Evolutionary conservation across 1,284 basidiomycete species (phyloP).

Genomic region (Rhodotorula sp.): DNA sequence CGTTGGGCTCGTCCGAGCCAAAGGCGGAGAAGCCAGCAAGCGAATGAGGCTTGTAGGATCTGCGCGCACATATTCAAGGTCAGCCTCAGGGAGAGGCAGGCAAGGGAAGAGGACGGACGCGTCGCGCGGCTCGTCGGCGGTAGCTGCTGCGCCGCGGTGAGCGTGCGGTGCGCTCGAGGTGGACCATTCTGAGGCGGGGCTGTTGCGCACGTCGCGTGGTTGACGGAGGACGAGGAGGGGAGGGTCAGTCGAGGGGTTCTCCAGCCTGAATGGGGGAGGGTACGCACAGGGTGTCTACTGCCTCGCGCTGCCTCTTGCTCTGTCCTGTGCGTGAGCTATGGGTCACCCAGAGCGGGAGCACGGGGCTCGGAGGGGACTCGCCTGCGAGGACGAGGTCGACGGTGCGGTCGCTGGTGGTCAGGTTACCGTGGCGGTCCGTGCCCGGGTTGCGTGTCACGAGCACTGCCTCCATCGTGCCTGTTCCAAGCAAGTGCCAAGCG

Average conservation of each 20-base stretch:
- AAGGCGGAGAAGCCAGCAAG: constrained; percentile 21
- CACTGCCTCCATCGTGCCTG: constrained; percentile 20
- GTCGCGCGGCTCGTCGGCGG: neutral
- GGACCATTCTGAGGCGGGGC: constrained; percentile 34
- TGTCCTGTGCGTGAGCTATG: neutral
- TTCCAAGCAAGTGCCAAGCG: neutral
- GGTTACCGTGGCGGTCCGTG: constrained; percentile 15
- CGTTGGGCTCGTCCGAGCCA: constrained; percentile 37
- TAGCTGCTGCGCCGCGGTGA: neutral
- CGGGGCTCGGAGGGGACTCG: neutral
- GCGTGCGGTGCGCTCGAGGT: neutral
- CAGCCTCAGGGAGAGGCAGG: neutral
- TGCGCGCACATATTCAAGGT: neutral
- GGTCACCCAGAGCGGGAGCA: neutral
- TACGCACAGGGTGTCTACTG: constrained; percentile 15
- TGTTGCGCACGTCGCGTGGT: neutral
- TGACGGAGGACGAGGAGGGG: neutral
- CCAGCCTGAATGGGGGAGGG: neutral
- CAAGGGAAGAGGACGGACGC: neutral
- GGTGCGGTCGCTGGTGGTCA: constrained; percentile 22
- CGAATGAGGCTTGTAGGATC: constrained; percentile 15
- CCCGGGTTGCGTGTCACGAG: constrained; percentile 13
- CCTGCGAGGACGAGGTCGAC: constrained; percentile 27
- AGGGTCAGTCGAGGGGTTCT: neutral
- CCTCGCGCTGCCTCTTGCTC: neutral